Percentiles rank a stretch among this genome's conserved stretches.
phyloP scores from a whole-genome alignment of 2,329 filamentous ascomycete genomes.

The Cladophialophora exuberans region DNA sequence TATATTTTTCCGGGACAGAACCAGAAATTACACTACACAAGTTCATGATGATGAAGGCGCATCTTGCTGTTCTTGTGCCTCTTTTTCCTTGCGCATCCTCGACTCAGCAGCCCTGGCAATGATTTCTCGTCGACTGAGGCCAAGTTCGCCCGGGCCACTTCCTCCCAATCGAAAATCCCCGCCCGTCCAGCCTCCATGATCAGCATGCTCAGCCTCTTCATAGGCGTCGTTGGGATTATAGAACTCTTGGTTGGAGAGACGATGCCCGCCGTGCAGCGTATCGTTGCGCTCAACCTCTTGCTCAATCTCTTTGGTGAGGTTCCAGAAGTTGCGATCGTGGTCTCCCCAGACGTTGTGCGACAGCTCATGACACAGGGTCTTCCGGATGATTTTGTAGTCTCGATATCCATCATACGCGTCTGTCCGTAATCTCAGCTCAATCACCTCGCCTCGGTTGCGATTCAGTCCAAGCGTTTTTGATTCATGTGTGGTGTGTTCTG shows the following conservation, averaged over 20 bases:
- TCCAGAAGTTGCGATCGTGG: constrained; percentile 89
- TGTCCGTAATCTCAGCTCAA: constrained; percentile 87
- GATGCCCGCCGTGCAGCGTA: constrained; percentile 72
- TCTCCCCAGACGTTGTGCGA: constrained; percentile 86
- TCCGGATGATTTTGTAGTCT: constrained; percentile 88
- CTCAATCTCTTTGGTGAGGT: constrained; percentile 81
- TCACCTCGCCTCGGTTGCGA: constrained; percentile 82
- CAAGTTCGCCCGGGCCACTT: constrained; percentile 42
- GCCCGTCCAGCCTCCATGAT: constrained; percentile 76
- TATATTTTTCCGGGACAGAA: constrained; percentile 1
- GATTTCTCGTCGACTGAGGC: constrained; percentile 72
- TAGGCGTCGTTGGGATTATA: constrained; percentile 58
- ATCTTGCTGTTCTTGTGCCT: constrained; percentile 11
- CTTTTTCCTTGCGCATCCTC: constrained; percentile 16
- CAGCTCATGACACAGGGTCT: constrained; percentile 92
- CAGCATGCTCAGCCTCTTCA: constrained; percentile 60
- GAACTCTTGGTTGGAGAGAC: constrained; percentile 62
- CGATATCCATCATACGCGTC: constrained; percentile 93
- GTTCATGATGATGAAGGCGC: constrained; percentile 13
- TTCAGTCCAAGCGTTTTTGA: constrained; percentile 83
- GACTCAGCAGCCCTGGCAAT: constrained; percentile 62
- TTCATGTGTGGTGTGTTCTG: constrained; percentile 80
- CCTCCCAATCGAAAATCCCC: constrained; percentile 75
- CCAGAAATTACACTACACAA: background rate
- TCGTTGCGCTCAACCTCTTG: constrained; percentile 79